Base-by-base conservation (phyloP, 352 stramenopile species). In the Phytophthora boehmeriae region DNA sequence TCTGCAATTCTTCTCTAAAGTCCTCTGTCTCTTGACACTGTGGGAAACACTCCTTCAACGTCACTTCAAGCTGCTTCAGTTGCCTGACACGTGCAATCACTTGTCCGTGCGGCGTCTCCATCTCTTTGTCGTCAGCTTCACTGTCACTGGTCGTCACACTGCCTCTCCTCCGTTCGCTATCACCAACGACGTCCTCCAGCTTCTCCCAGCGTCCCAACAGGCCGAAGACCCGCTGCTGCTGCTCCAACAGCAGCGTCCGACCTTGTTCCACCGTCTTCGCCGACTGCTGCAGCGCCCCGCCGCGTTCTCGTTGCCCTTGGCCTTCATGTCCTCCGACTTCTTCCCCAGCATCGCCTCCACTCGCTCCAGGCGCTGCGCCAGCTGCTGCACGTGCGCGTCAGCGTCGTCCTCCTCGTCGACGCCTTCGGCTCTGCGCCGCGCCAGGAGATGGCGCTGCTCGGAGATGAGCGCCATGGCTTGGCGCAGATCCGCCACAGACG, bases 281-380 rank as follows among this genome's bases (percentile, higher is more conserved):
- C 17, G 81, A 81, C 50, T 91, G 80, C 47, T 74, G 63, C 39
- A 93, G 76, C 57, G 80, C 73, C 14, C 53, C 19, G 74, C 72
- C 13, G 84, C 84, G 16, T 53, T 60, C 19, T 83, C 76, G 55
- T 91, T 93, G 23, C 80, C 76, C 54, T 91, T 93, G 14, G 45
- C 36, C 54, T 72, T 73, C 81, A 93, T 90, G 54, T 93, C 84
- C n/a, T 87, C 76, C 61, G 81, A 78, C 66, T 93, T 93, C 55
- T 89, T 89, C 25, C 45, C 59, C 46, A 93, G 59, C 73, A 90
- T 83, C 30, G 56, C 53, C 52, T 84, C 75, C 20, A 93, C 84
- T 30, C 59, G 51, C 20, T 52, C 27, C 9, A 92, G 66, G 2
- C 68, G 68, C 38, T 48, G 19, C 13, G 69, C 45, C 4, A 90